Percentiles rank a stretch among this genome's conserved stretches.
Evolutionary conservation across 345 rosid genomes (phyloP).

Genomic region (Acer negundo): DNA sequence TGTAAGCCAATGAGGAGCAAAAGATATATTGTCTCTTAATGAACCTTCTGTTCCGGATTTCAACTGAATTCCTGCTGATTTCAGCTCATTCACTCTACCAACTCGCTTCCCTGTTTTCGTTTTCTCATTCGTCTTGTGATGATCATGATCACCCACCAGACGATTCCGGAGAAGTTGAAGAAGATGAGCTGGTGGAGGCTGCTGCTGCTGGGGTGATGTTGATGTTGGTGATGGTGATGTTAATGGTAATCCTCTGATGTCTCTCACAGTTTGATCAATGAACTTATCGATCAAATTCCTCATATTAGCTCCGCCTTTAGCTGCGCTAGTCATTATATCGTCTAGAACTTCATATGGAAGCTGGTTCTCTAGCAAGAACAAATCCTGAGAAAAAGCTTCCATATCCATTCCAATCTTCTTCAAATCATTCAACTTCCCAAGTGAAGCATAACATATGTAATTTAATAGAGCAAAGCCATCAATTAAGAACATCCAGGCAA

Average conservation of each 20-base stretch:
- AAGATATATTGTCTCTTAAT: neutral
- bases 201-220: neutral
- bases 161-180: neutral
- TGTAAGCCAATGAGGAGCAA: neutral
- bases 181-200: neutral
- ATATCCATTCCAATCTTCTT: too few species aligned
- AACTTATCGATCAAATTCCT: too few species aligned
- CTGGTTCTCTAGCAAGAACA: too few species aligned
- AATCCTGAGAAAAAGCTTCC: too few species aligned
- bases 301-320: neutral
- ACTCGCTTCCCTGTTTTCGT: neutral
- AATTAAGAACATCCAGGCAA: neutral
- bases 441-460: too few species aligned
- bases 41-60: neutral
- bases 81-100: neutral
- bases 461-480: neutral
- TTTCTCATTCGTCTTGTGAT: too few species aligned
- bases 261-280: too few species aligned
- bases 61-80: neutral
- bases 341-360: too few species aligned
- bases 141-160: neutral
- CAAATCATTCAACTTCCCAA: too few species aligned
- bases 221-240: neutral
- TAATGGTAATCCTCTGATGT: neutral
- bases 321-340: too few species aligned